phyloP scores from a whole-genome alignment of 1,284 basidiomycete genomes.

The Peniophora sp. region DNA sequence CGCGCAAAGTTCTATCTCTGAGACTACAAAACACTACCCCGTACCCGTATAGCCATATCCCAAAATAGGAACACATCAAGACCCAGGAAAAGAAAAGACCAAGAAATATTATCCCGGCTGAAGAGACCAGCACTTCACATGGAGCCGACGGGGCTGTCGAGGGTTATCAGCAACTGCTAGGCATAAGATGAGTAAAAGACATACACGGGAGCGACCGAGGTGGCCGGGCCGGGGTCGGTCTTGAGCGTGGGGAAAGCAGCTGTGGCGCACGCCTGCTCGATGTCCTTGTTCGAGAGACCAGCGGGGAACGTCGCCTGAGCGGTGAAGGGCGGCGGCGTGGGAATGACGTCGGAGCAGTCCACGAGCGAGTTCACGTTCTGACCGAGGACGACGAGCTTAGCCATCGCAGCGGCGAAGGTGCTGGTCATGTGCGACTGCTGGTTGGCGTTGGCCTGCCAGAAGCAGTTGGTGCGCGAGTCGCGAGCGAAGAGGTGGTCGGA shows the following conservation, averaged over 20 bases:
- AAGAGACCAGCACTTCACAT: too few species aligned
- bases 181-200: neutral
- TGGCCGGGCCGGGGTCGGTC: conserved; percentile 11
- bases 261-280: conserved; percentile 7
- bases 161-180: too few species aligned
- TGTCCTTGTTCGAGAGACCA: conserved; percentile 16
- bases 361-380: conserved; percentile 12
- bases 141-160: too few species aligned
- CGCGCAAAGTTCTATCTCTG: too few species aligned
- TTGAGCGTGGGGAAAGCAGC: conserved; percentile 12
- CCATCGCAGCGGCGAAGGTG: neutral
- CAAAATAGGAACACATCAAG: conserved; percentile 4
- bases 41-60: too few species aligned
- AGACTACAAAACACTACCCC: too few species aligned
- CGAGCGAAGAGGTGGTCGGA: conserved; percentile 14
- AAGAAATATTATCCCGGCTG: too few species aligned
- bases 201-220: conserved; percentile 11
- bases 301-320: conserved; percentile 18
- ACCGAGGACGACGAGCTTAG: conserved; percentile 10
- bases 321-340: conserved; percentile 12
- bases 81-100: conserved; percentile 4
- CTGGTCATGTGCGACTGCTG: neutral
- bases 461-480: conserved; percentile 18
- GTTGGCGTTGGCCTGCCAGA: conserved; percentile 18
- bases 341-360: conserved; percentile 20